Evolutionary conservation across 2,329 filamentous ascomycete species (phyloP).

Genomic region (Raffaelea albimanens): DNA sequence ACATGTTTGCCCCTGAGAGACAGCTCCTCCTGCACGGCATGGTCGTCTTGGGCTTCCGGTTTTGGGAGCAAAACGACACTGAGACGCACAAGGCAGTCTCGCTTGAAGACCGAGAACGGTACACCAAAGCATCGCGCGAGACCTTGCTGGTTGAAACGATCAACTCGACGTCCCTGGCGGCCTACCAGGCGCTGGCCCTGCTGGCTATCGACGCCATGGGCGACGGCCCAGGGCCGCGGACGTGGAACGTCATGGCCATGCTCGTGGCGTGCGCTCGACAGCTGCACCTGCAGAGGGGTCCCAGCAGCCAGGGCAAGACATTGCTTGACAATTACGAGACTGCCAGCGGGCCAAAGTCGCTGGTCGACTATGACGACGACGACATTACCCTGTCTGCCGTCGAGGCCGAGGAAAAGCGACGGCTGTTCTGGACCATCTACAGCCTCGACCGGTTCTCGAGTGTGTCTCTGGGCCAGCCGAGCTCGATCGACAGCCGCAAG

Average conservation of each 20-base stretch:
- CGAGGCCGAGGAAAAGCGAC: constrained; percentile 8
- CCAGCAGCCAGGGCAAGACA: no score
- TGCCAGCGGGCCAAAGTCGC: background rate
- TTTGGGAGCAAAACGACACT: constrained; percentile 5
- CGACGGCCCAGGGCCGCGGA: constrained; percentile 7
- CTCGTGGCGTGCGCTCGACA: constrained; percentile 7
- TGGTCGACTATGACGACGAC: constrained; percentile 1
- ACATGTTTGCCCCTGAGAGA: no score
- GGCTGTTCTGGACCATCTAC: constrained; percentile 11
- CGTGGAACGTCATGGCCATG: constrained; percentile 12
- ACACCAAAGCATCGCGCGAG: no score
- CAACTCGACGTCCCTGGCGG: constrained; percentile 4
- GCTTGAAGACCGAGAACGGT: no score
- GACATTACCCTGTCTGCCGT: background rate
- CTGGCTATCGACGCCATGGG: constrained; percentile 9
- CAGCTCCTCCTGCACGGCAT: constrained; percentile 9
- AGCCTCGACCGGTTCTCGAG: constrained; percentile 11
- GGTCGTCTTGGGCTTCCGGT: constrained; percentile 8
- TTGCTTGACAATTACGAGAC: no score
- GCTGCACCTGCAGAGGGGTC: constrained; percentile 5
- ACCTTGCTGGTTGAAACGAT: no score
- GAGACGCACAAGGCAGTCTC: no score
- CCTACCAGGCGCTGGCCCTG: constrained; percentile 7
- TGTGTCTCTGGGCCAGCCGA: constrained; percentile 8
- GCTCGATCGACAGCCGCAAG: constrained; percentile 5